Evolutionary conservation across 1,139 yeast species (phyloP), one percentile per base, ranked within the genome.

Genomic region (Candida sp.): DNA sequence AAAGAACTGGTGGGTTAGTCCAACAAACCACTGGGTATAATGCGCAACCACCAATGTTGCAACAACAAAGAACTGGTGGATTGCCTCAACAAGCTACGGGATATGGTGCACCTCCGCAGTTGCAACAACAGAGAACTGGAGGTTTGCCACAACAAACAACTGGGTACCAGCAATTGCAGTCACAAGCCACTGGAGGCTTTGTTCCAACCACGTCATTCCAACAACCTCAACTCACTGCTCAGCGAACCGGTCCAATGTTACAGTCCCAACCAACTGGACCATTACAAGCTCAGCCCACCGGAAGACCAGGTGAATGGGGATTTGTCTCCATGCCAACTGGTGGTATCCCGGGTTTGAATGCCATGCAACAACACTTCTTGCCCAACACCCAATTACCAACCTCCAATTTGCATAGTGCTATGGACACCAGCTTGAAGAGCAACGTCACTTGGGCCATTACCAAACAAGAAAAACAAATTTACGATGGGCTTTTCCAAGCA

Each of bases 281-380:
- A 9, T 66, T 76, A 48, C 77, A 70, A 57, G 63, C 78, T 3
- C 84, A 80, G 68, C 86, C 86, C 5, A 83, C 96, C 0, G 96
- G 94, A 6, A 78, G 76, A 56, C 94, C 93, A 0, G 94, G 94
- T 23, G 86, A 88, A 64, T 87, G 94, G 96, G 93, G 94, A 1
- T 86, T 87, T 70, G 87, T 84, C 41, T 83, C 87, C 33, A 83
- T 81, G 51, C 92, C 91, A 12, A 84, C 89, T 0, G 87, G 88
- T 39, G 90, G 90, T 2, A 77, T 87, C 41, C 93, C 94, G 1
- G 94, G 94, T 6, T 75, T 88, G 59, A 88, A 85, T 56, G 85
- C 87, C 49, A 83, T 89, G 83, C 87, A 85, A 60, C 83, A 81
- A 50, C 90, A 87, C 58, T 86, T 89, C 66, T 84, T 91, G 76